Evolutionary conservation across 2,329 filamentous ascomycete species (phyloP).

Genomic region (Pseudofabraea citricarpa): DNA sequence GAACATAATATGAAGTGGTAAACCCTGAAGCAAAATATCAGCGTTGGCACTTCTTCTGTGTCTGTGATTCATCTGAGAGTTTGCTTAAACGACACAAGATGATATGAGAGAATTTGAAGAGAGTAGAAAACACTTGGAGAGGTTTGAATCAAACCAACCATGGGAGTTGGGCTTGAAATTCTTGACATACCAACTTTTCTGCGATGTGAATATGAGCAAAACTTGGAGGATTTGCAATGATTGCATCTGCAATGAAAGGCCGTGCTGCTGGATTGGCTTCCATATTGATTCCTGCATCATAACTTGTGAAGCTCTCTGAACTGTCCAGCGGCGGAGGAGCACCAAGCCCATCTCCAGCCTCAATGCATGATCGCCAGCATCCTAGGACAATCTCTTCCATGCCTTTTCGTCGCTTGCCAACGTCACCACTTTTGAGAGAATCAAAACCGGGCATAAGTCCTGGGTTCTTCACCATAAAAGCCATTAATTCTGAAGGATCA

Average conservation of each 20-base stretch:
- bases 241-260: slow-evolving; percentile 79
- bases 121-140: no score
- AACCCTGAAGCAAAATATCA: slow-evolving; percentile 72
- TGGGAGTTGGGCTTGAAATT: no score
- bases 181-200: no score
- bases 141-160: no score
- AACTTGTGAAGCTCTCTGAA: slow-evolving; percentile 16
- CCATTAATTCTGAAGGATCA: slow-evolving; percentile 72
- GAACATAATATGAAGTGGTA: slow-evolving; percentile 82
- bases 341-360: slow-evolving; percentile 61
- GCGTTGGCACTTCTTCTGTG: no score
- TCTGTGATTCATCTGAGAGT: no score
- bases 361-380: slow-evolving; percentile 82
- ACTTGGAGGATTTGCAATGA: slow-evolving; percentile 74
- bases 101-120: no score
- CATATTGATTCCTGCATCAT: slow-evolving; percentile 28
- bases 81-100: no score
- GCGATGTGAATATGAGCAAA: slow-evolving; percentile 74
- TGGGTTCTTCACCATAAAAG: slow-evolving; percentile 88
- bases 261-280: slow-evolving; percentile 24
- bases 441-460: slow-evolving; percentile 81
- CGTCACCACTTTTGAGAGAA: slow-evolving; percentile 69
- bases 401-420: slow-evolving; percentile 67
- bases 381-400: slow-evolving; percentile 78
- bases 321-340: slow-evolving; percentile 14